Conservation (phyloP, 164 flowering plant genomes). For the Magnolia kwangsiensis region DNA sequence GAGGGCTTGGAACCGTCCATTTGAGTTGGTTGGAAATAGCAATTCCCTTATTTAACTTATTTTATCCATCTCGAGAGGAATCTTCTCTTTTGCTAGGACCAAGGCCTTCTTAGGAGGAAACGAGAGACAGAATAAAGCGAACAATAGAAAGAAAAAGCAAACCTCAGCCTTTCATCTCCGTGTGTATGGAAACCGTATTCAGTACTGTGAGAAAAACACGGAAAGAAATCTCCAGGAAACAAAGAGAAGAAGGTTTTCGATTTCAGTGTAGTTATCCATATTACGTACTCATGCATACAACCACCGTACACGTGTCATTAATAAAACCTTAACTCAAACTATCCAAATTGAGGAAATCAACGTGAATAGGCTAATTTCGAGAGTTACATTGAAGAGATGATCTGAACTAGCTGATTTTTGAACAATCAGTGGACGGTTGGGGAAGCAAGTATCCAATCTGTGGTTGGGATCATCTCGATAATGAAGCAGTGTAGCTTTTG, state of each 20-base stretch:
- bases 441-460: too few species aligned
- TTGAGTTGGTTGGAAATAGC: neutral
- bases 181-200: constrained; percentile 4
- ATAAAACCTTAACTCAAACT: too few species aligned
- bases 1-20: too few species aligned
- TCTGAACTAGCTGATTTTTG: neutral
- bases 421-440: too few species aligned
- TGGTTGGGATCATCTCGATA: too few species aligned
- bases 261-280: too few species aligned
- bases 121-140: constrained; percentile 11
- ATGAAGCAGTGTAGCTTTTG: too few species aligned
- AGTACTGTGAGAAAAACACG: neutral
- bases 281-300: too few species aligned
- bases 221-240: neutral
- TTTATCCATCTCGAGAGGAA: constrained; percentile 8
- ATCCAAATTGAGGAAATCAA: too few species aligned
- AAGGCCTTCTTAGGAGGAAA: neutral
- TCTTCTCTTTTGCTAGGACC: constrained; percentile 13
- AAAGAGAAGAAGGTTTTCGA: neutral
- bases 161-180: constrained; percentile 6
- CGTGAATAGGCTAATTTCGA: neutral
- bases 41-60: neutral
- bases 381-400: neutral
- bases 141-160: neutral
- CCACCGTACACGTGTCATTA: too few species aligned